phyloP scores from a whole-genome alignment of 768 basidiomycete genomes.

The Mycena venus region DNA sequence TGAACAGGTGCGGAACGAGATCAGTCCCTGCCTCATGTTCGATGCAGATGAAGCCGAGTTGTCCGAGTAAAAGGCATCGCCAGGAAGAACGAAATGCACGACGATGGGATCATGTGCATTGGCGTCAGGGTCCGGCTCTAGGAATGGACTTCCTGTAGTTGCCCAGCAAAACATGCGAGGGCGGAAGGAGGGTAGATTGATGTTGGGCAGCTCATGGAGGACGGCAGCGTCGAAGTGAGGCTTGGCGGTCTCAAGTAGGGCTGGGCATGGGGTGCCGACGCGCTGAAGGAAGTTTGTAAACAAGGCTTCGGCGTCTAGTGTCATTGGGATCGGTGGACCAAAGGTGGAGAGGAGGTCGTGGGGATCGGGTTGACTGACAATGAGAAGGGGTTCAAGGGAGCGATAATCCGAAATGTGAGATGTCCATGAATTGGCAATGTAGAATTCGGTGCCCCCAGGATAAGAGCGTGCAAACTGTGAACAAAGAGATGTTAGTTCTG shows the following conservation, averaged over 20 bases:
- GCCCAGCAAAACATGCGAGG: slow-evolving; percentile 7
- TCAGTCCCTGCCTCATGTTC: background rate
- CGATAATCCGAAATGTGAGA: background rate
- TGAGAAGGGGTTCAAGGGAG: background rate
- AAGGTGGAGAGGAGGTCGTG: background rate
- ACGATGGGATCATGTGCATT: background rate
- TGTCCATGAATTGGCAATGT: background rate
- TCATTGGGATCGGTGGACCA: background rate
- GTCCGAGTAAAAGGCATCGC: background rate
- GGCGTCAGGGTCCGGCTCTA: background rate
- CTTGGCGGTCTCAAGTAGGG: background rate
- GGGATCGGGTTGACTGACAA: background rate
- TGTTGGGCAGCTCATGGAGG: background rate
- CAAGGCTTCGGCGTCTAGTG: background rate
- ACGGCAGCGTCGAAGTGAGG: background rate
- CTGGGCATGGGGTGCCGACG: background rate
- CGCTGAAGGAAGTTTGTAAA: background rate
- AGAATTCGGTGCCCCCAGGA: slow-evolving; percentile 8
- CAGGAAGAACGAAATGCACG: background rate
- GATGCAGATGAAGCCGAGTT: background rate
- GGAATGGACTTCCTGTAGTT: slow-evolving; percentile 8
- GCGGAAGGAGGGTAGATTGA: background rate
- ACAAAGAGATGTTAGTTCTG: background rate
- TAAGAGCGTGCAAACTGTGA: slow-evolving; percentile 1
- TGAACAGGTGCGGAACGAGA: slow-evolving; percentile 1